Evolutionary conservation across 345 rosid genomes (phyloP).

Genomic region (Salix arbutifolia): DNA sequence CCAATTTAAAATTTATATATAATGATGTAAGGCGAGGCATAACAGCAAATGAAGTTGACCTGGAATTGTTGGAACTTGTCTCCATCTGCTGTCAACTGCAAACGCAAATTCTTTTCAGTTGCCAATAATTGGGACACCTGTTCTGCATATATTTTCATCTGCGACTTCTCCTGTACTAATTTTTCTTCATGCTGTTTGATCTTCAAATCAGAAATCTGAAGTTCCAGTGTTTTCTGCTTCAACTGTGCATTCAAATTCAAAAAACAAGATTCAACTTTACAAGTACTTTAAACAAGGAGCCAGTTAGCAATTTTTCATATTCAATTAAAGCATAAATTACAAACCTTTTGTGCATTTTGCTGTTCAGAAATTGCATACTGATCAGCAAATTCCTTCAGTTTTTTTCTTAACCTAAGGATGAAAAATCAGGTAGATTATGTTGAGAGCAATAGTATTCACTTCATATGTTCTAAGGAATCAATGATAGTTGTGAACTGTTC

Average conservation of each 20-base stretch:
- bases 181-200: constrained; percentile 87
- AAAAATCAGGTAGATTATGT: constrained; percentile 8
- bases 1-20: not conserved
- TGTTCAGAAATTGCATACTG: constrained; percentile 79
- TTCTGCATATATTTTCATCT: constrained; percentile 86
- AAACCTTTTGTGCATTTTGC: constrained; percentile 71
- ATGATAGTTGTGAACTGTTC: too few species aligned
- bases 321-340: constrained; percentile 1
- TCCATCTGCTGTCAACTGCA: constrained; percentile 86
- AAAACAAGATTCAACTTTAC: not conserved
- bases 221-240: constrained; percentile 80
- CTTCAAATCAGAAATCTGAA: constrained; percentile 71
- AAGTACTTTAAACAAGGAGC: not conserved
- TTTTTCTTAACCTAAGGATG: constrained; percentile 62
- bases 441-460: not conserved
- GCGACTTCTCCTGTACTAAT: constrained; percentile 71
- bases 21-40: not conserved
- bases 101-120: constrained; percentile 80
- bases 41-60: constrained; percentile 36
- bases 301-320: not conserved
- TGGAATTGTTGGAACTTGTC: constrained; percentile 93
- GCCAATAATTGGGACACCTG: constrained; percentile 79
- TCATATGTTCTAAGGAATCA: not conserved
- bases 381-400: constrained; percentile 83
- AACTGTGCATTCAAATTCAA: constrained; percentile 47